Conservation (phyloP, 768 basidiomycete species). For the Russula griseocarnosa region DNA sequence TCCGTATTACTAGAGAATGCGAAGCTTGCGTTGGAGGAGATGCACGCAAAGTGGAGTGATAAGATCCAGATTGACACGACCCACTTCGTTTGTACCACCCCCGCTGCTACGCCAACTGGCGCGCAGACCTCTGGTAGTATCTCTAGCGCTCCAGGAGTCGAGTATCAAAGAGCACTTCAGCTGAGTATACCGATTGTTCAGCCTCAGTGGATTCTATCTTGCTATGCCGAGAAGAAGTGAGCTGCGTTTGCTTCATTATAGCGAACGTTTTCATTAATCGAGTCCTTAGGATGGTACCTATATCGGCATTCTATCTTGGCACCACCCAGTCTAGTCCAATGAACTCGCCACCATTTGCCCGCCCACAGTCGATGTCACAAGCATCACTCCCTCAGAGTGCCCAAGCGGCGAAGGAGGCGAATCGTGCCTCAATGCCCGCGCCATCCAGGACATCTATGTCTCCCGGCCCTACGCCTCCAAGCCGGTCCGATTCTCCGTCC, state of each 20-base stretch:
- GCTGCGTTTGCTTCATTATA: slow-evolving; percentile 28
- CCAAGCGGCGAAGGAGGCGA: slow-evolving; percentile 37
- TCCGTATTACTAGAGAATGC: slow-evolving; percentile 70
- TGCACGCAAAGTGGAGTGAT: slow-evolving; percentile 88
- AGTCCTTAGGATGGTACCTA: slow-evolving; percentile 75
- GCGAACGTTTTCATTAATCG: slow-evolving; percentile 9
- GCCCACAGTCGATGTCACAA: slow-evolving; percentile 78
- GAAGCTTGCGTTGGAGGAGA: slow-evolving; percentile 73
- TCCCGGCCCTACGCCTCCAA: slow-evolving; percentile 39
- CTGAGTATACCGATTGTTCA: slow-evolving; percentile 92
- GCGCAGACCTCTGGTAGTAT: slow-evolving; percentile 52
- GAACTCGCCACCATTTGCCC: slow-evolving; percentile 38
- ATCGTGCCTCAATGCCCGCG: slow-evolving; percentile 67
- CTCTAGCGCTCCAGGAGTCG: slow-evolving; percentile 64
- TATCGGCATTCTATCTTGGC: slow-evolving; percentile 77
- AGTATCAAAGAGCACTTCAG: slow-evolving; percentile 93
- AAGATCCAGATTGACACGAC: slow-evolving; percentile 97
- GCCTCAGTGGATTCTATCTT: slow-evolving; percentile 92
- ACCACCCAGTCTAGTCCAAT: slow-evolving; percentile 51
- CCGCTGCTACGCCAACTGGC: slow-evolving; percentile 60
- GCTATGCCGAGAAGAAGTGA: slow-evolving; percentile 78
- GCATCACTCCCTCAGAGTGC: slow-evolving; percentile 43
- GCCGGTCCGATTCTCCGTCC: slow-evolving; percentile 32
- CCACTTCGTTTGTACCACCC: slow-evolving; percentile 94
- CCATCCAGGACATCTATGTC: slow-evolving; percentile 46